Base-by-base conservation (phyloP, 208 protist species). In the Leishmania amazonensis region DNA sequence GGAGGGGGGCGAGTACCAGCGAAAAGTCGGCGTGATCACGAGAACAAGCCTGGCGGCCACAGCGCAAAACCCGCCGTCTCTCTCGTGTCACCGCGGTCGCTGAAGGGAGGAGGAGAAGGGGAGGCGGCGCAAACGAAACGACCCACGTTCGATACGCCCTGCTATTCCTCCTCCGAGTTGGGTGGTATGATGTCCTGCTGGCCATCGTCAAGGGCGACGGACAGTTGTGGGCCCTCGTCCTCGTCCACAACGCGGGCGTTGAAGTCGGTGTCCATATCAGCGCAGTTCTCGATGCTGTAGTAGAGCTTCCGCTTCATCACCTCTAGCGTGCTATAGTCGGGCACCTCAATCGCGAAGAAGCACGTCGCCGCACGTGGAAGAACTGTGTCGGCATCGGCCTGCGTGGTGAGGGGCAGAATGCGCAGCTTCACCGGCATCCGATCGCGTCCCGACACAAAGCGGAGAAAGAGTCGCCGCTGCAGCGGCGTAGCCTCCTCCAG, bases 261-360 rank as follows among this genome's bases (percentile, higher is more conserved):
- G 81, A 98, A 98, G 84, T 98, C 96, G 21, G 93, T 97, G 88
- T 99, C 98, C 80, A 99, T 99, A 78, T 97, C 95, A 9, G 87
- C 87, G 78, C 98, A 99, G 88, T 99, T 97, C 76, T 96, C 91
- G 74, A 99, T 99, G 79, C 97, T 98, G 90, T 99, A 99, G 78
- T 96, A 96, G 40, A 99, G 91, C 83, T 98, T 98, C 58, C 86
- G 84, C 85, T 96, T 96, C 91, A 99, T 94, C 38, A 98, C 91
- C n/a, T 98, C 96, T 24, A 98, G 81, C 0, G 89, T 93, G 78
- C 93, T 97, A 88, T 99, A 99, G 81, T 98, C 90, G 11, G 98
- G 98, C 53, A 99, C 84, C 81, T 99, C 95, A 42, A 99, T 51
- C 24, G 95, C 90, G 80, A 99, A 99, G 89, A 99, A 99, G 92